Percentiles rank a stretch among this genome's conserved stretches.
These are phyloP conservation scores for Ambrosiella beaveri DNA, from an alignment of 2,329 filamentous ascomycete species.

Conservation along the genomic window DNA sequence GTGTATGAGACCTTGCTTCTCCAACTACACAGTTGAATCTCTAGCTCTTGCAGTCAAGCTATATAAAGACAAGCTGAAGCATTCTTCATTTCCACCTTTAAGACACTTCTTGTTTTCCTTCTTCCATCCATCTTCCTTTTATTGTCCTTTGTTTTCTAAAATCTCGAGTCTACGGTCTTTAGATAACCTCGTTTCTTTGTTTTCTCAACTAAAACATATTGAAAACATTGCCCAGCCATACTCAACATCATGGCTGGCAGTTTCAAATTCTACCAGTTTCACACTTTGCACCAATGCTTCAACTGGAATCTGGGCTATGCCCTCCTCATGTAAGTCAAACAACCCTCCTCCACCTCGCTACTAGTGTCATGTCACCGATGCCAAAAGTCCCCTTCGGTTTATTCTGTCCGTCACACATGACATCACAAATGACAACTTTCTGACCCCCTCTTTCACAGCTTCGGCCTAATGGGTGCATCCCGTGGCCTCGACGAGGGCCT, in stretches of 20 bases:
- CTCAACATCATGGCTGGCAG: not conserved
- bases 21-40: not conserved
- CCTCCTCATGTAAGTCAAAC: constrained; percentile 10
- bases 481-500: constrained; percentile 68
- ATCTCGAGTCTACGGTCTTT: not conserved
- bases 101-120: no score
- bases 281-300: constrained; percentile 6
- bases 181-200: not conserved
- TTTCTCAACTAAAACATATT: no score
- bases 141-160: not conserved
- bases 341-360: not conserved
- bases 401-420: not conserved
- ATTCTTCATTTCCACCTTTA: no score
- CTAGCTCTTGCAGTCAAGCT: no score
- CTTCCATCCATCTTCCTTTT: not conserved
- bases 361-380: not conserved
- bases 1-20: not conserved
- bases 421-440: constrained; percentile 20
- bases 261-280: constrained; percentile 7
- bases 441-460: constrained; percentile 19
- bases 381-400: not conserved
- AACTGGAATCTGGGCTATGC: constrained; percentile 13
- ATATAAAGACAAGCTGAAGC: no score
- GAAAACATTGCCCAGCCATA: not conserved
- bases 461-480: constrained; percentile 59